Conservation (phyloP, 192 early-diverging fungal species). For the Backusella tarrabulga region DNA sequence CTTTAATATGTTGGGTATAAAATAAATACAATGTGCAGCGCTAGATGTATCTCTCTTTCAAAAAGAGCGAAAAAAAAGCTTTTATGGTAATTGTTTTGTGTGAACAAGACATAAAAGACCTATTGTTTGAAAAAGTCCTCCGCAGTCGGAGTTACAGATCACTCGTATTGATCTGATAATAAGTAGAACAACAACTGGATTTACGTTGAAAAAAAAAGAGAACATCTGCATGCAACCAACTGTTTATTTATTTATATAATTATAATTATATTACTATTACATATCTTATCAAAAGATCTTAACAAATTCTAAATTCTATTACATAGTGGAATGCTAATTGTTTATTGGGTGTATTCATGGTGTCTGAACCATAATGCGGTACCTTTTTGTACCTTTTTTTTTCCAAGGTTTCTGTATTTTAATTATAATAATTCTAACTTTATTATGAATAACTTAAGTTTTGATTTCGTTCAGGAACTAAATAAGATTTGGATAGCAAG, state of each 20-base stretch:
- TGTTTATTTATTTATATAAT: constrained; percentile 3
- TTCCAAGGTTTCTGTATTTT: background rate
- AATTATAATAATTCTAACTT: background rate
- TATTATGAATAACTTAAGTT: background rate
- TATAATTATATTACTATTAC: background rate
- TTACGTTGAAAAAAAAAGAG: background rate
- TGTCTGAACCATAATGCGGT: background rate
- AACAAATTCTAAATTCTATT: constrained; percentile 1
- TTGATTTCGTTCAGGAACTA: background rate
- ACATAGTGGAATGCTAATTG: background rate
- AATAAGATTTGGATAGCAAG: background rate
- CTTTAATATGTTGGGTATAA: background rate
- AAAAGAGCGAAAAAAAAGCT: background rate
- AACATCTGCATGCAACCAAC: background rate
- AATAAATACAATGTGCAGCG: background rate
- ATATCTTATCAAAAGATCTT: background rate
- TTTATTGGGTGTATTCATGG: background rate
- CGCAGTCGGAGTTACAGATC: background rate
- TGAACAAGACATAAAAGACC: background rate
- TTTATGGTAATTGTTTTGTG: background rate
- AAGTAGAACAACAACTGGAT: background rate
- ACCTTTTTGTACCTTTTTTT: background rate
- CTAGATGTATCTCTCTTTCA: background rate
- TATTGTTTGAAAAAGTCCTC: background rate
- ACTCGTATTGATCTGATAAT: background rate